These are phyloP conservation scores for Globisporangium cederbergense DNA, from an alignment of 352 stramenopile species.

Conservation along the genomic window DNA sequence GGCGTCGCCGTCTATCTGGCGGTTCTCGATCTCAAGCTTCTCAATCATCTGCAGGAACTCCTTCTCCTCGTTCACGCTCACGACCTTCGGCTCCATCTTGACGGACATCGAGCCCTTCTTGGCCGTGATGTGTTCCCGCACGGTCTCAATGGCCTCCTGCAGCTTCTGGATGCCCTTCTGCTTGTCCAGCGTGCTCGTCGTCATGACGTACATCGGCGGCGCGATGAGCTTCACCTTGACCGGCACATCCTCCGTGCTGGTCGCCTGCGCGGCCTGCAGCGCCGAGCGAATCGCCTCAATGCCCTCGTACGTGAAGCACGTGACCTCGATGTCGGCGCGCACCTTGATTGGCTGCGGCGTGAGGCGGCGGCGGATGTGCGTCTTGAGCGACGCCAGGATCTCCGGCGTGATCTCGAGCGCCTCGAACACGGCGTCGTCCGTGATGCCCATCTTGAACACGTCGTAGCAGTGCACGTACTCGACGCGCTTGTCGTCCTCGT, in stretches of 20 bases:
- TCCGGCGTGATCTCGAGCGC: constrained; percentile 88
- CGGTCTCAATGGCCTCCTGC: constrained; percentile 94
- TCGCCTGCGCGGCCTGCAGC: constrained; percentile 87
- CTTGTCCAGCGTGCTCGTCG: constrained; percentile 98
- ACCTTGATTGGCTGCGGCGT: constrained; percentile 99
- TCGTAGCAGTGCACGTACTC: constrained; percentile 98
- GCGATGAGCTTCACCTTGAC: constrained; percentile 99
- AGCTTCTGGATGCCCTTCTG: constrained; percentile 96
- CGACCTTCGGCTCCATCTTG: constrained; percentile 99
- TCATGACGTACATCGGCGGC: constrained; percentile 99
- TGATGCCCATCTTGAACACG: constrained; percentile 98
- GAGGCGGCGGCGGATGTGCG: constrained; percentile 96
- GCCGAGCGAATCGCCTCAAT: constrained; percentile 98
- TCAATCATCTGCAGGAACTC: constrained; percentile 99
- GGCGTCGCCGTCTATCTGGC: constrained; percentile 97
- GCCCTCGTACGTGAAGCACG: constrained; percentile 99
- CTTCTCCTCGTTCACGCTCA: constrained; percentile 98
- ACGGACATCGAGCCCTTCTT: constrained; percentile 95
- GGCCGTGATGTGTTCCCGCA: constrained; percentile 91
- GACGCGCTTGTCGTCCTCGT: constrained; percentile 78
- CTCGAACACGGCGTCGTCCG: constrained; percentile 84
- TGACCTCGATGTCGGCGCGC: constrained; percentile 99
- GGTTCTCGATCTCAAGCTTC: constrained; percentile 97
- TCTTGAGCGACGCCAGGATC: constrained; percentile 90
- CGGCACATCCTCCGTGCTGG: constrained; percentile 87